These are phyloP conservation scores for Begonia peltatifolia DNA, from an alignment of 306 rosid species.

Conservation along the genomic window DNA sequence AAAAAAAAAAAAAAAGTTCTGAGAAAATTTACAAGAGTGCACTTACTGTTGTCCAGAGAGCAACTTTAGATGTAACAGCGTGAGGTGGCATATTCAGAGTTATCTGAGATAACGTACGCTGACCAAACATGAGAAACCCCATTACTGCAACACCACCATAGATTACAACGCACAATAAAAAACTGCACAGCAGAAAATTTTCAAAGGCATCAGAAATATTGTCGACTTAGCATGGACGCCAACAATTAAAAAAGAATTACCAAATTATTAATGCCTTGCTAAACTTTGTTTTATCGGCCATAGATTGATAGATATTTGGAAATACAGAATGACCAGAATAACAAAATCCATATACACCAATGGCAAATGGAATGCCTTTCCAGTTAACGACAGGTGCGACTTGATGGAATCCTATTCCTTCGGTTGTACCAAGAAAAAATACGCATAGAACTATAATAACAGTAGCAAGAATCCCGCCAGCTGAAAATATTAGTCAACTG, in stretches of 20 bases:
- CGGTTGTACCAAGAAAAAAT: constrained; percentile 40
- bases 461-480: constrained; percentile 61
- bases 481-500: constrained; percentile 21
- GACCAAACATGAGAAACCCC: constrained; percentile 73
- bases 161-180: constrained; percentile 34
- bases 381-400: constrained; percentile 32
- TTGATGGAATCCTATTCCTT: constrained; percentile 48
- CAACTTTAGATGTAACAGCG: constrained; percentile 40
- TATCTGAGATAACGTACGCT: constrained; percentile 49
- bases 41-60: constrained; percentile 69
- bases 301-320: constrained; percentile 73
- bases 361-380: constrained; percentile 63
- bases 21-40: neutral
- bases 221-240: neutral
- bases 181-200: constrained; percentile 28
- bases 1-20: too few relatives aligned
- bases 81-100: constrained; percentile 54
- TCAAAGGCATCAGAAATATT: constrained; percentile 5
- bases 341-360: constrained; percentile 74
- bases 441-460: constrained; percentile 32
- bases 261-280: constrained; percentile 33
- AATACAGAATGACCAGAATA: constrained; percentile 72
- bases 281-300: constrained; percentile 63
- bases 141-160: constrained; percentile 48
- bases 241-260: constrained; percentile 7